Evolutionary conservation across 805 yeast genomes (phyloP), one percentile per base, ranked within the genome.

Genomic region (Candida odintsovae): DNA sequence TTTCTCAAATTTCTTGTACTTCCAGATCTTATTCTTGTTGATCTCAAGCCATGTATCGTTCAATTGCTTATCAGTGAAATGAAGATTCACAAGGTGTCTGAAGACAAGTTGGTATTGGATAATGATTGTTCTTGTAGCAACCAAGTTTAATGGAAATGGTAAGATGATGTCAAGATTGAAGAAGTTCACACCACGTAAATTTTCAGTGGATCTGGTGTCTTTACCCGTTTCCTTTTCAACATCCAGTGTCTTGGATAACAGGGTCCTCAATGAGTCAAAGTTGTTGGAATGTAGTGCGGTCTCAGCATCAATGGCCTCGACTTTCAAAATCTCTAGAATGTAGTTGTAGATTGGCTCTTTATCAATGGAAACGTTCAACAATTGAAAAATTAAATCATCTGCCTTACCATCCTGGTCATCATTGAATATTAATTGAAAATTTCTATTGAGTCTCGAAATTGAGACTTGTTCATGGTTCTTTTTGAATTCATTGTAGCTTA

Each of bases 141-240:
- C 71, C 22, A 92, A 70, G 57, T 89, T 89, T 42, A 89, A 65
- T 0, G 99, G 99, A 60, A 88, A 94, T 3, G 97, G 97, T 20
- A 90, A 63, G n/a, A 73, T 64, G 8, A 83, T 49, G 38, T 82
- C 80, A 40, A 84, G 64, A 48, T 76, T 77, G 11, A 84, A 61
- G 43, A 75, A 74, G 41, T 80, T 70, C 2, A 83, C 69, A 2
- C 78, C 50, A 65, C 75, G 44, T 55, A 66, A 50, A 55, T 70
- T 53, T 61, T 66, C 57, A 50, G 60, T n/a, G 10, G 63, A 54
- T 29, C 63, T 61, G 28, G 44, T 12, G 7, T 52, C 59, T 22
- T 44, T 45, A 36, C 45, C 35, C 5, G 46, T 20, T 11, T 49
- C 52, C 15, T 47, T 42, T 11, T 50, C 49, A 5, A 52, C 44